phyloP scores from a whole-genome alignment of 2,329 filamentous ascomycete species.

The Penicillium griseofulvum region DNA sequence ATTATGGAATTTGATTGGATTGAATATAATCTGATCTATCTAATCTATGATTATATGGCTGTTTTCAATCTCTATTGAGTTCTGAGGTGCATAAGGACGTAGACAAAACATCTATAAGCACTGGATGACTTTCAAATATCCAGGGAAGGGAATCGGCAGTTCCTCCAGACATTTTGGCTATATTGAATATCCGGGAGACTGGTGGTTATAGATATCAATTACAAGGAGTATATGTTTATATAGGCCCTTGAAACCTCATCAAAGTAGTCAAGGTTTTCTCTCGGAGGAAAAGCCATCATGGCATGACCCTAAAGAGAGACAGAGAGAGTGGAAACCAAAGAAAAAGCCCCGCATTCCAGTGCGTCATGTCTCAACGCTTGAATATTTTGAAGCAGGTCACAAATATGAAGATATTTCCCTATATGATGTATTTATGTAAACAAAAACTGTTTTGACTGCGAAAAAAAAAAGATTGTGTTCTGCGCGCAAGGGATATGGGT shows the following conservation, averaged over 20 bases:
- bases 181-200: not conserved
- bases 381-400: not conserved
- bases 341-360: conserved; percentile 9
- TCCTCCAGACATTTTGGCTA: conserved; percentile 4
- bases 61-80: not conserved
- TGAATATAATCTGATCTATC: not conserved
- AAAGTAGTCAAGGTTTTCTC: not conserved
- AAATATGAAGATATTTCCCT: not conserved
- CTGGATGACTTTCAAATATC: not conserved
- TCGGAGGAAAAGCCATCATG: not conserved
- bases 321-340: conserved; percentile 2
- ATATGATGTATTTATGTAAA: conserved; percentile 19
- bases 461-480: too few relatives aligned
- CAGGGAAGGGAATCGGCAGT: not conserved
- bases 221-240: not conserved
- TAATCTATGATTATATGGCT: not conserved
- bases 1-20: not conserved
- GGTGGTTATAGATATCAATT: not conserved
- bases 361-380: conserved; percentile 6
- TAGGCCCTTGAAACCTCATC: too few relatives aligned
- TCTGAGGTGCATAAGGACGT: not conserved
- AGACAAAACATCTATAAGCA: not conserved
- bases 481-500: conserved; percentile 24
- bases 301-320: not conserved
- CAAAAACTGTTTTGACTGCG: too few relatives aligned